Percentiles rank a stretch among this genome's conserved stretches.
Evolutionary conservation across 192 early-diverging fungal genomes (phyloP).

Genomic region (Jimgerdemannia flammicorona): DNA sequence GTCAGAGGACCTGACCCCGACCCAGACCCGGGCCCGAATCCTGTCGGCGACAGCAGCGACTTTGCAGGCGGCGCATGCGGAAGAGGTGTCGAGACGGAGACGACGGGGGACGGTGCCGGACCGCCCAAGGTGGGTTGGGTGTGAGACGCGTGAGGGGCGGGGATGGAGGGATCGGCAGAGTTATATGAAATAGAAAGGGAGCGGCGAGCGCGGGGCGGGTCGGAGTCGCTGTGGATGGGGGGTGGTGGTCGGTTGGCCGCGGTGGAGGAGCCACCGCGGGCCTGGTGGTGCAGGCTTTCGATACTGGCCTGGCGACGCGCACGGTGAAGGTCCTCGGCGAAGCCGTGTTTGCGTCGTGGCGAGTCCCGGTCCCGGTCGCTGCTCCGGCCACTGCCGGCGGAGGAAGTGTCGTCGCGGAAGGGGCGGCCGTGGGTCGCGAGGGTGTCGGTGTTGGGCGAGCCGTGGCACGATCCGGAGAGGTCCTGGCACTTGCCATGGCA

Average conservation of each 20-base stretch:
- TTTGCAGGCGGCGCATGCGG: conserved; percentile 5
- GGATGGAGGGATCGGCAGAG: neutral
- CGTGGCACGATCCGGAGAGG: conserved; percentile 14
- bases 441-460: neutral
- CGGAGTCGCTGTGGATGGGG: conserved; percentile 7
- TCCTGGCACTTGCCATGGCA: conserved; percentile 40
- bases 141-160: conserved; percentile 3
- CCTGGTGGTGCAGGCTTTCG: neutral
- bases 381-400: neutral
- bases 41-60: neutral
- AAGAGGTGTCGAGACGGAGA: conserved; percentile 10
- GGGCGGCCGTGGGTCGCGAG: neutral
- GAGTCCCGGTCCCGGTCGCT: neutral
- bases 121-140: conserved; percentile 1
- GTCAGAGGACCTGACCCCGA: no score
- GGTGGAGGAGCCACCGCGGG: neutral
- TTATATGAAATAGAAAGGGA: neutral
- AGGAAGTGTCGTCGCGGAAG: neutral
- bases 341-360: neutral
- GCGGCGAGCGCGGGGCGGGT: neutral
- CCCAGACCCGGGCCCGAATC: neutral
- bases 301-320: neutral
- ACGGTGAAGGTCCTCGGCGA: neutral
- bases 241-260: conserved; percentile 6
- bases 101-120: conserved; percentile 3